Percentiles rank a stretch among this genome's conserved stretches.
phyloP scores from a whole-genome alignment of 805 yeast species.

The Kodamaea sagamina region DNA sequence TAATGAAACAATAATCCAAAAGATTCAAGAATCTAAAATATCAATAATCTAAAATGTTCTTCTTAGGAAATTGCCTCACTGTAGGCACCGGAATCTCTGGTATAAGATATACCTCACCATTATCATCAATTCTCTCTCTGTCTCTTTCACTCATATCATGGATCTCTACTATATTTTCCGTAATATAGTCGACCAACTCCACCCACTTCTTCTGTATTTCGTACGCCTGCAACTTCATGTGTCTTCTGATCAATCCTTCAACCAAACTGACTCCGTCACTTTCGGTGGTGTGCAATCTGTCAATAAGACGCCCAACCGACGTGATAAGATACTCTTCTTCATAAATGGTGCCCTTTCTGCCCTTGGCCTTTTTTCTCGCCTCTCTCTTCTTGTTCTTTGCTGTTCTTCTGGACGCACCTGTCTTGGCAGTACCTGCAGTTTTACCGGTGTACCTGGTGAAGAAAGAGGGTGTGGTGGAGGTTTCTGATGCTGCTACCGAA shows the following conservation, averaged over 20 bases:
- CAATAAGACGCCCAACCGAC: conserved; percentile 85
- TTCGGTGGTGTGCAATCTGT: conserved; percentile 72
- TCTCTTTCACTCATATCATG: conserved; percentile 81
- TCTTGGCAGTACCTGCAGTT: conserved; percentile 92
- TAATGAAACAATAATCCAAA: background rate
- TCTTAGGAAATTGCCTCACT: conserved; percentile 62
- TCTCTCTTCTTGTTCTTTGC: conserved; percentile 91
- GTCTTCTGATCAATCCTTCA: conserved; percentile 73
- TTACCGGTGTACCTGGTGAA: conserved; percentile 96
- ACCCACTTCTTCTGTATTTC: conserved; percentile 71
- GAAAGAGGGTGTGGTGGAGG: conserved; percentile 89
- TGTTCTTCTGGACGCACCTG: conserved; percentile 92
- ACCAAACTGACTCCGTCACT: conserved; percentile 73
- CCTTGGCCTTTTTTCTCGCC: conserved; percentile 93
- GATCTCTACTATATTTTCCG: conserved; percentile 69
- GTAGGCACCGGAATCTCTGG: conserved; percentile 75
- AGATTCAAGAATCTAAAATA: background rate
- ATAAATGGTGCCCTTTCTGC: conserved; percentile 95
- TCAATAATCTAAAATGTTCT: conserved; percentile 59
- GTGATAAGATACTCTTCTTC: conserved; percentile 93
- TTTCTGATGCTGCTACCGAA: conserved; percentile 91
- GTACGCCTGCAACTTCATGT: conserved; percentile 75
- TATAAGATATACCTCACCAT: conserved; percentile 77
- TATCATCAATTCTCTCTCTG: conserved; percentile 84
- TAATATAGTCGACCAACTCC: conserved; percentile 56